phyloP scores from a whole-genome alignment of 2,329 filamentous ascomycete genomes.

The Setomelanomma holmii region DNA sequence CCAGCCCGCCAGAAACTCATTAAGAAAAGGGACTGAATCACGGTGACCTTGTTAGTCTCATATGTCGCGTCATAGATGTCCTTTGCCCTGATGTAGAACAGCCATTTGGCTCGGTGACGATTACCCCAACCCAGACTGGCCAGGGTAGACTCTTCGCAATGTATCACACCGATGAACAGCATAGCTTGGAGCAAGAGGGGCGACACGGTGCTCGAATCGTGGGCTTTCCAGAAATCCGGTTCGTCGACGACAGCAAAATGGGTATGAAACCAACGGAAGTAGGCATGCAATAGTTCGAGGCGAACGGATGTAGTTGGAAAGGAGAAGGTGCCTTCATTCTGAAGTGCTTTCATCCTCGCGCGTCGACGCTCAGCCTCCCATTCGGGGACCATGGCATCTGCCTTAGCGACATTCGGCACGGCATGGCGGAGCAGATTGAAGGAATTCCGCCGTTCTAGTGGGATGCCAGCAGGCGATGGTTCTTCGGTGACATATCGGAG shows the following conservation, averaged over 20 bases:
- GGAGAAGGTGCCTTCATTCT: slow-evolving; percentile 53
- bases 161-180: slow-evolving; percentile 62
- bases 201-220: slow-evolving; percentile 54
- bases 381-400: slow-evolving; percentile 47
- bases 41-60: slow-evolving; percentile 59
- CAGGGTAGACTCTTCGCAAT: slow-evolving; percentile 59
- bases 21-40: slow-evolving; percentile 61
- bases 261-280: slow-evolving; percentile 65
- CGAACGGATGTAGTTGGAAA: slow-evolving; percentile 55
- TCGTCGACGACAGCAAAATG: slow-evolving; percentile 63
- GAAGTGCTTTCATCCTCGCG: slow-evolving; percentile 46
- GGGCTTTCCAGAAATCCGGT: slow-evolving; percentile 50
- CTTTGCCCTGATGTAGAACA: slow-evolving; percentile 60
- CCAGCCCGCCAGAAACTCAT: slow-evolving; percentile 64
- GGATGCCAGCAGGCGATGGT: slow-evolving; percentile 39
- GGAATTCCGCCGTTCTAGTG: slow-evolving; percentile 19
- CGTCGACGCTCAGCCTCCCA: slow-evolving; percentile 45
- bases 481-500: slow-evolving; percentile 56
- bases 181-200: slow-evolving; percentile 61
- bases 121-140: slow-evolving; percentile 56
- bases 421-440: slow-evolving; percentile 36
- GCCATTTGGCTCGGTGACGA: slow-evolving; percentile 58
- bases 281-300: slow-evolving; percentile 57
- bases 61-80: slow-evolving; percentile 62
- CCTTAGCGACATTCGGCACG: slow-evolving; percentile 42